Percentiles rank a stretch among this genome's conserved stretches.
Conservation (phyloP, 371 early-diverging fungal species). For the Chytridium lagenaria region DNA sequence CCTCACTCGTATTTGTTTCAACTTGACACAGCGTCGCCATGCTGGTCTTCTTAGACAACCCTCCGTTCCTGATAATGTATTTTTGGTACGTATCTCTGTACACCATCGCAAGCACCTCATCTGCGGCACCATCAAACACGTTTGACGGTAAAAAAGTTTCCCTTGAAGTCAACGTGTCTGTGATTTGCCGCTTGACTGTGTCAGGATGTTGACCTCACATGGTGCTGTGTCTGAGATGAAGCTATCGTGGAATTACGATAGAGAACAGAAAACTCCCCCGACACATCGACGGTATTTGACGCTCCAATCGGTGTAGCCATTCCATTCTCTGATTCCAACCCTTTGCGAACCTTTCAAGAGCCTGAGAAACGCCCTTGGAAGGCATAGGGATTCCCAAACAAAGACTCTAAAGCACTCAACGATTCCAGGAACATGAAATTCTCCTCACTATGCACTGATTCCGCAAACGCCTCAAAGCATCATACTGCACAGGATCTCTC, state of each 20-base stretch:
- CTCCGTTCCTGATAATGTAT: conserved; percentile 12
- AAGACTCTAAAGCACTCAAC: not conserved
- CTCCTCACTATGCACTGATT: conserved; percentile 1
- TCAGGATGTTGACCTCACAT: conserved; percentile 20
- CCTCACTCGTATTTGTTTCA: too few species aligned
- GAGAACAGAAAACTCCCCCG: not conserved
- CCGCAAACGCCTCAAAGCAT: not conserved
- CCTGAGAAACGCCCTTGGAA: not conserved
- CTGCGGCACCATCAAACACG: conserved; percentile 37
- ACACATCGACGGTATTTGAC: not conserved
- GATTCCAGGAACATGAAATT: conserved; percentile 12
- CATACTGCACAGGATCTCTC: not conserved
- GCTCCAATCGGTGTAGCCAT: too few species aligned
- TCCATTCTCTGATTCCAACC: too few species aligned
- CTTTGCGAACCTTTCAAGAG: conserved; percentile 10
- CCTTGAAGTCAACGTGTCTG: not conserved
- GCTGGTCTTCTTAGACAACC: not conserved
- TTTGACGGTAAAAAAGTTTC: not conserved
- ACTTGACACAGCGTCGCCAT: not conserved
- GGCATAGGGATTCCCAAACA: not conserved
- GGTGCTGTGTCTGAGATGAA: conserved; percentile 3
- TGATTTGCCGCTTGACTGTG: not conserved
- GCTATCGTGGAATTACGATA: not conserved
- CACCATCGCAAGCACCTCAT: conserved; percentile 35
- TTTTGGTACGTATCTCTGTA: conserved; percentile 32